Evolutionary conservation across 805 yeast species (phyloP), one percentile per base, ranked within the genome.

Genomic region (Wickerhamomyces ciferrii): DNA sequence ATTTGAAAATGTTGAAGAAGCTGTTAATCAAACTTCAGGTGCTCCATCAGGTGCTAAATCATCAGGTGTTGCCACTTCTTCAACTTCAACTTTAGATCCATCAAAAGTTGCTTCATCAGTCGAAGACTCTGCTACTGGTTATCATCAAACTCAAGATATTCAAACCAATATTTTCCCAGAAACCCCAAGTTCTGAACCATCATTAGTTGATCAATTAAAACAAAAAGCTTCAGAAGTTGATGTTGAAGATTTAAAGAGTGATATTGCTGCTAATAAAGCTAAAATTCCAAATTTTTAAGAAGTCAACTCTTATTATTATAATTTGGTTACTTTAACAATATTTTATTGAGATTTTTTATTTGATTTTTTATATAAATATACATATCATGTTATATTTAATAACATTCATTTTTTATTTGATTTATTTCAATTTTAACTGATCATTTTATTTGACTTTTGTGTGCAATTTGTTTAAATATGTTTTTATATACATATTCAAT

Each of bases 221-320:
- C 23, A 48, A 46, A 47, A 37, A 17, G 47, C 48, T 15, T 45
- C 49, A 36, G 46, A 46, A n/a, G 51, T 60, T 41, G 58, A 58
- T 44, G 54, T 60, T 42, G 61, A 61, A 21, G 65, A 63, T 42
- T 60, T 68, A 54, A 65, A 64, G 53, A 53, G 51, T 24, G 68
- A 66, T 45, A 53, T 62, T 39, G 54, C 60, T 49, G 56, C 58
- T 43, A 62, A 55, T 56, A 62, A 64, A 46, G 56, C 51, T 29
- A 15, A 37, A 20, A 56, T 59, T 21, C 42, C 49, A 39, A 48
- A 47, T 47, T 53, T 51, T 48, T 53, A 44, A 47, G 38, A 21
- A 15, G 31, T 10, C 19, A n/a, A n/a, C n/a, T n/a, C n/a, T n/a
- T n/a, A n/a, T n/a, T n/a, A n/a, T n/a, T n/a, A n/a, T n/a, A n/a